phyloP scores from a whole-genome alignment of 352 stramenopile genomes.

The Hyphochytrium catenoides region DNA sequence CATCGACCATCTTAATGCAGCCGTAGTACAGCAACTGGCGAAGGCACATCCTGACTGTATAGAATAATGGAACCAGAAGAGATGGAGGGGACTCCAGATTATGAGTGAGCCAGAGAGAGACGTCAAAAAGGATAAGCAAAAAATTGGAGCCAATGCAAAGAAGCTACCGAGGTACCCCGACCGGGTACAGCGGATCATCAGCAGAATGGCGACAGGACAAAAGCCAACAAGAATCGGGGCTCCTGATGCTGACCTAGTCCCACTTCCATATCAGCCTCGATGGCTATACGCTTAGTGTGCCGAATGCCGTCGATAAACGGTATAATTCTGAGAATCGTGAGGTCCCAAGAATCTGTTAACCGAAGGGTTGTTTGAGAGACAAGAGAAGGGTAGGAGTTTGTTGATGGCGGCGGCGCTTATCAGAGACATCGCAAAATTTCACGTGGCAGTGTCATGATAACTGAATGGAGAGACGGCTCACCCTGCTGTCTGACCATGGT shows the following conservation, averaged over 20 bases:
- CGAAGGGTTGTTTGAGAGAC: too few relatives aligned
- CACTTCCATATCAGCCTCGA: conserved; percentile 62
- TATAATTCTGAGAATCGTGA: conserved; percentile 62
- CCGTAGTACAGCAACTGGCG: conserved; percentile 62
- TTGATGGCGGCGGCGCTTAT: background rate
- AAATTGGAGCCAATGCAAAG: too few relatives aligned
- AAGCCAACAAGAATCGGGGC: conserved; percentile 1
- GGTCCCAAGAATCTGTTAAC: conserved; percentile 44
- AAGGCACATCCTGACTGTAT: conserved; percentile 47
- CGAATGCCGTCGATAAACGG: conserved; percentile 69
- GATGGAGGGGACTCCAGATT: too few relatives aligned
- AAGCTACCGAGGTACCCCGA: conserved; percentile 8
- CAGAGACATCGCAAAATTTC: too few relatives aligned
- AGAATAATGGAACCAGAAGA: too few relatives aligned
- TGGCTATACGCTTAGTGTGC: conserved; percentile 62
- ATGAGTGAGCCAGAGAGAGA: too few relatives aligned
- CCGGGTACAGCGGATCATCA: too few relatives aligned
- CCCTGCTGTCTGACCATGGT: too few relatives aligned
- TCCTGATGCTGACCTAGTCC: conserved; percentile 16
- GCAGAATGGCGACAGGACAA: background rate
- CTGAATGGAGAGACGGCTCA: too few relatives aligned
- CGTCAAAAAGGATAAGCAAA: too few relatives aligned
- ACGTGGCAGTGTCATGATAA: too few relatives aligned
- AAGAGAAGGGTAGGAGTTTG: conserved; percentile 4
- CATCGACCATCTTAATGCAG: conserved; percentile 65